A percentile compares a stretch with the other conserved stretches of the same genome.
Conservation (phyloP, 2,329 filamentous ascomycete genomes). For the Colletotrichum echinochloae region DNA sequence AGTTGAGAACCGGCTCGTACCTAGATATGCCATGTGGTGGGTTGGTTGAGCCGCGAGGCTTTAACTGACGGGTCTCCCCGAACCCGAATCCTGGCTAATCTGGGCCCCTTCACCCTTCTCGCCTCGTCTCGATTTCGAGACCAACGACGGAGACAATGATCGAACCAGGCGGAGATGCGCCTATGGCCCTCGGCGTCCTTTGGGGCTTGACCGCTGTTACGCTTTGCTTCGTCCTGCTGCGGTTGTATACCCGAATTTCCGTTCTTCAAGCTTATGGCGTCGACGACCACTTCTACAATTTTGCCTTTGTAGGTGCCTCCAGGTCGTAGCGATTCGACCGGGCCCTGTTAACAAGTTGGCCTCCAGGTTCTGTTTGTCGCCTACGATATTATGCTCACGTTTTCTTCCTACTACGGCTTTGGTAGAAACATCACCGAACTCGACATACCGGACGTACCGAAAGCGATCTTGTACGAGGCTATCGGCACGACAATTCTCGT, state of each 20-base stretch:
- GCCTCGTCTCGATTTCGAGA: conserved; percentile 8
- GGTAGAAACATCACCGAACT: conserved; percentile 32
- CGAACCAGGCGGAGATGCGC: conserved; percentile 38
- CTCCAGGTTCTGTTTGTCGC: conserved; percentile 27
- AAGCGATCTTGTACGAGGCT: conserved; percentile 36
- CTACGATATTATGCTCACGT: conserved; percentile 37
- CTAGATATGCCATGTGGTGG: too few relatives aligned
- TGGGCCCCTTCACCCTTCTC: conserved; percentile 9
- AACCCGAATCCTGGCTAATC: not conserved
- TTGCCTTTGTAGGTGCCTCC: conserved; percentile 30
- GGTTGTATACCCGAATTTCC: conserved; percentile 51
- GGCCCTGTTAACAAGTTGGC: not conserved
- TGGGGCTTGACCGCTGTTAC: conserved; percentile 45
- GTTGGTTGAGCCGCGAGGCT: conserved; percentile 20
- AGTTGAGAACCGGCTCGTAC: conserved; percentile 18
- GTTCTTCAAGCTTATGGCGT: conserved; percentile 36
- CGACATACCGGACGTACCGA: conserved; percentile 6
- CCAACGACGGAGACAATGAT: conserved; percentile 32
- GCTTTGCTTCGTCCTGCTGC: conserved; percentile 49
- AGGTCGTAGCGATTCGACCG: not conserved
- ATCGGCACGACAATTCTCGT: conserved; percentile 39
- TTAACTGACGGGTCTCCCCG: conserved; percentile 18
- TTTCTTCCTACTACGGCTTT: conserved; percentile 34
- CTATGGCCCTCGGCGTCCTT: conserved; percentile 44
- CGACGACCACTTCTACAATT: conserved; percentile 39